A percentile compares a stretch with the other conserved stretches of the same genome.
Conservation (phyloP, 2,329 filamentous ascomycete species). For the Didymella pinodella region DNA sequence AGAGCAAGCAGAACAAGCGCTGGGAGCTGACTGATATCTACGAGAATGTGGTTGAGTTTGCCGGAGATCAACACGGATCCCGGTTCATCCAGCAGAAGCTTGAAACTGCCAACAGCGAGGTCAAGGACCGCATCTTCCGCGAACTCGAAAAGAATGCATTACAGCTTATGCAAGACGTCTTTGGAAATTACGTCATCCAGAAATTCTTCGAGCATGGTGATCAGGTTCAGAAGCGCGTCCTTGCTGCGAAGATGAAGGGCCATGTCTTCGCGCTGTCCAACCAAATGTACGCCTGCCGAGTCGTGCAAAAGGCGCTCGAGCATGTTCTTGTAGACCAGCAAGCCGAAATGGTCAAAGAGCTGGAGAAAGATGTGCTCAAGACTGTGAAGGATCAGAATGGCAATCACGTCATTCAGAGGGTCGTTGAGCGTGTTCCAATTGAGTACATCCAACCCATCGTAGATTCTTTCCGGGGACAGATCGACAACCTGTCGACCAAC, state of each 20-base stretch:
- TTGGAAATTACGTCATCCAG: slow-evolving; percentile 98
- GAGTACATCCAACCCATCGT: slow-evolving; percentile 87
- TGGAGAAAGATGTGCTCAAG: slow-evolving; percentile 76
- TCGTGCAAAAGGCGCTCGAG: slow-evolving; percentile 95
- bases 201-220: slow-evolving; percentile 97
- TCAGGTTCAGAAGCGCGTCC: slow-evolving; percentile 86
- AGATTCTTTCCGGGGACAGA: slow-evolving; percentile 77
- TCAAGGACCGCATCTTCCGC: slow-evolving; percentile 88
- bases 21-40: slow-evolving; percentile 92
- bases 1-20: slow-evolving; percentile 74
- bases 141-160: slow-evolving; percentile 86
- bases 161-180: slow-evolving; percentile 94
- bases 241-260: slow-evolving; percentile 87
- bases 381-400: slow-evolving; percentile 89
- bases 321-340: slow-evolving; percentile 93
- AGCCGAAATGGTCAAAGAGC: slow-evolving; percentile 80
- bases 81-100: slow-evolving; percentile 95
- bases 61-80: slow-evolving; percentile 93
- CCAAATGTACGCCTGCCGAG: slow-evolving; percentile 93
- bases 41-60: slow-evolving; percentile 88
- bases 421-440: slow-evolving; percentile 80
- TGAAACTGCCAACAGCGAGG: slow-evolving; percentile 90
- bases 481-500: slow-evolving; percentile 77
- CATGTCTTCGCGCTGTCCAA: slow-evolving; percentile 80
- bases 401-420: slow-evolving; percentile 96